A percentile compares a stretch with the other conserved stretches of the same genome.
Conservation (phyloP, 148 eudicot species). For the Rhododendron molle region DNA sequence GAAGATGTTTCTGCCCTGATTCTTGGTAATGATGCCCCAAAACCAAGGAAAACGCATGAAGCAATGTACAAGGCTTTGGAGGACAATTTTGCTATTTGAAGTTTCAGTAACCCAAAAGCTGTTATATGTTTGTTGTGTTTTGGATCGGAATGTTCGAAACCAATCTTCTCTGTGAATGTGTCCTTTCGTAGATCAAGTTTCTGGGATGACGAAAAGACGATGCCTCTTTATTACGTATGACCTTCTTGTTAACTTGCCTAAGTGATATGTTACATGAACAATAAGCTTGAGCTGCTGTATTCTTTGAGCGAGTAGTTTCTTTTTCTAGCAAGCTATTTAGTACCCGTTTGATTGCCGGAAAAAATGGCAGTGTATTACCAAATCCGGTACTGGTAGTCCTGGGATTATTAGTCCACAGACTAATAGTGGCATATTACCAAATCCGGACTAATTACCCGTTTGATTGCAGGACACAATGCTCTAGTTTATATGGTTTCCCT, state of each 20-base stretch:
- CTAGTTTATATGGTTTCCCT: background rate
- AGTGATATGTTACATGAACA: background rate
- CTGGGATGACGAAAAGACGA: background rate
- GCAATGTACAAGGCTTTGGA: background rate
- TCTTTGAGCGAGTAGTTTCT: background rate
- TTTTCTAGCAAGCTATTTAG: background rate
- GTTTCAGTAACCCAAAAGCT: background rate
- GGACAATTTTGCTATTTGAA: background rate
- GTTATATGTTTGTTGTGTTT: background rate
- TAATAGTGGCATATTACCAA: background rate
- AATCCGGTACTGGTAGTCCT: background rate
- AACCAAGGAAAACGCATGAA: constrained; percentile 20
- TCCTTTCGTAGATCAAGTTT: background rate
- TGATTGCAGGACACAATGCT: background rate
- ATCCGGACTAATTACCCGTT: too few relatives aligned
- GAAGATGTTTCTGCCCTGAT: constrained; percentile 72
- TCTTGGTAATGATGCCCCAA: constrained; percentile 31
- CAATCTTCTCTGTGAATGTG: background rate
- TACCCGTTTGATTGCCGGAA: background rate
- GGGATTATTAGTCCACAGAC: too few relatives aligned
- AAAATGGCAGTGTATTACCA: background rate
- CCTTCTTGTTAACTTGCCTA: background rate
- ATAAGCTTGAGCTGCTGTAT: background rate
- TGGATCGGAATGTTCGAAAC: background rate
- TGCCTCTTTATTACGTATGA: background rate